Evolutionary conservation across 2,329 filamentous ascomycete species (phyloP), one percentile per base, ranked within the genome.

Genomic region (Alternaria arbusti): DNA sequence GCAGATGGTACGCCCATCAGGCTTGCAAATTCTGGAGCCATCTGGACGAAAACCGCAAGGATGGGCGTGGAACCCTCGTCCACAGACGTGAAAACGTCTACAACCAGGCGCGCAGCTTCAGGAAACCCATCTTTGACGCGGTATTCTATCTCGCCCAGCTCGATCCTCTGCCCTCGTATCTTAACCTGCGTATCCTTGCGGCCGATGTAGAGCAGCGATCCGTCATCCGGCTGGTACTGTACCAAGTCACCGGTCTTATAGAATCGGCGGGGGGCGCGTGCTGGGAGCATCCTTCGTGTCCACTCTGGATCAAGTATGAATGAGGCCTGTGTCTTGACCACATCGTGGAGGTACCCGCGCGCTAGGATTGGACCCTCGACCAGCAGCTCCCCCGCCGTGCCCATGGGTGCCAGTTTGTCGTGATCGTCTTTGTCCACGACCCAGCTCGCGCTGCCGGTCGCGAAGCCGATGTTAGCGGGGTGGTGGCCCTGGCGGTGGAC

Each of bases 351-450:
- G 30, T 74, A 74, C 9, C 66, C 68, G n/a, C 70, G 69, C 2
- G 74, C 76, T 4, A 81, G 66, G 20, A 71, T 84, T 1, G 84
- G 84, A 0, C 86, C 86, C 64, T 88, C 86, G 17, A 89, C 83
- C 3, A 88, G 80, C 2, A 89, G 79, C 69, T 89, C 87, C 7
- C 70, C 71, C n/a, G 62, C 57, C 32, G 25, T 70, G 54, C 74
- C 66, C 32, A 51, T n/a, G 2, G 66, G 58, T 1, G 26, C 26
- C 5, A 76, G 66, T 8, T 32, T 40, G n/a, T 74, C 43, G 20
- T 61, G 62, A 50, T 78, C 56, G 1, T 63, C 20, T 0, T 65
- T 25, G 17, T 75, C 59, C 3, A 70, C 67, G 9, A 81, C 66
- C 78, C 73, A 78, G 26, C n/a, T n/a, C n/a, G n/a, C n/a, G n/a